phyloP scores from a whole-genome alignment of 345 rosid species.

The Toxicodendron radicans region DNA sequence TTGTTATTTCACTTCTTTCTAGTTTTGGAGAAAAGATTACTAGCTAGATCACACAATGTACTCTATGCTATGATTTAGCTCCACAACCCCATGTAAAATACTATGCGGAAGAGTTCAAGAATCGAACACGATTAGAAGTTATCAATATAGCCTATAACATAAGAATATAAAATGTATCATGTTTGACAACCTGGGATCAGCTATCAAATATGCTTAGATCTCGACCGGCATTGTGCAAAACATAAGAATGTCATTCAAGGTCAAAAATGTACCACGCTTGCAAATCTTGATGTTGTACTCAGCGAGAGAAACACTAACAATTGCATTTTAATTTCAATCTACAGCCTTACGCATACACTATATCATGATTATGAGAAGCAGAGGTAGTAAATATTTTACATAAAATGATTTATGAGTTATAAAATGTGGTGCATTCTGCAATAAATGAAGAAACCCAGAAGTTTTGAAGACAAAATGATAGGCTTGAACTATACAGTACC shows the following conservation, averaged over 20 bases:
- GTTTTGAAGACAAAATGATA: neutral
- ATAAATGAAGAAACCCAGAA: neutral
- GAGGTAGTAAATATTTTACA: neutral
- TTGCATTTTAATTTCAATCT: neutral
- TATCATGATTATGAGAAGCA: neutral
- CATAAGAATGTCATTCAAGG: neutral
- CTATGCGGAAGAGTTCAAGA: neutral
- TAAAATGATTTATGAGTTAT: neutral
- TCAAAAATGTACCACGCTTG: neutral
- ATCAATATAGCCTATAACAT: neutral
- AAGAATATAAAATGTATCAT: neutral
- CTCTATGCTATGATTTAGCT: neutral
- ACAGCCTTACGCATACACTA: neutral
- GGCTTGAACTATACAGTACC: conserved; percentile 43
- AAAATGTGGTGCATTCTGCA: neutral
- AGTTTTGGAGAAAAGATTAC: neutral
- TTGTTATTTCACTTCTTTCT: no score
- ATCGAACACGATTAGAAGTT: neutral
- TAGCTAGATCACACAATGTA: neutral
- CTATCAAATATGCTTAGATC: neutral
- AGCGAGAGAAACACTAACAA: no score
- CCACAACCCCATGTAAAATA: neutral
- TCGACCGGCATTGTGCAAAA: neutral
- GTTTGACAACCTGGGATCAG: neutral
- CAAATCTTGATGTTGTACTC: neutral